phyloP scores from a whole-genome alignment of 2,329 filamentous ascomycete species.

The Botrytis byssoidea region DNA sequence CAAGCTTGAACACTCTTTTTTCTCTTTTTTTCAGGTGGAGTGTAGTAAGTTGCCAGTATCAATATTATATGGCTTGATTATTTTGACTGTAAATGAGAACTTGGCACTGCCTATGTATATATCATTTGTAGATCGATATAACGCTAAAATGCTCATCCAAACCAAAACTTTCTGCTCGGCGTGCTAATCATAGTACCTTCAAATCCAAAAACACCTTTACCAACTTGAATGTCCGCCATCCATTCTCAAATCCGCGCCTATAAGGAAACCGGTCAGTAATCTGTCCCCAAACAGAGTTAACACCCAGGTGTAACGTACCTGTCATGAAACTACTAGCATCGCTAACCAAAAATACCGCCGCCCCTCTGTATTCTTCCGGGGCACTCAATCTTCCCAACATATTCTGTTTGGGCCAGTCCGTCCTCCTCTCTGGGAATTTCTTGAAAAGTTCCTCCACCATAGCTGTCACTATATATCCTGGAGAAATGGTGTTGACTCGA shows the following conservation, averaged over 20 bases:
- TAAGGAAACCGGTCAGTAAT: not conserved
- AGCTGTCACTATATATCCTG: slow-evolving; percentile 75
- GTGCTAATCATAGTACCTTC: no score
- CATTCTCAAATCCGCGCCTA: not conserved
- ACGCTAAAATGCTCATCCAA: not conserved
- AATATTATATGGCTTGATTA: not conserved
- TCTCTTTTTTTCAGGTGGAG: not conserved
- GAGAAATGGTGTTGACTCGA: slow-evolving; percentile 77
- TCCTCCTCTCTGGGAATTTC: slow-evolving; percentile 65
- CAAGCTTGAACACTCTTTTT: no score
- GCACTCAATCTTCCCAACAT: slow-evolving; percentile 72
- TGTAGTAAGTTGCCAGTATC: not conserved
- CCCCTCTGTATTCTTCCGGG: slow-evolving; percentile 69
- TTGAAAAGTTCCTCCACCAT: slow-evolving; percentile 83
- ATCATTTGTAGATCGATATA: not conserved
- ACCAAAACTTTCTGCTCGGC: no score
- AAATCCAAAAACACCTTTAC: not conserved
- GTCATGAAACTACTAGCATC: slow-evolving; percentile 71
- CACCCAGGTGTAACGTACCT: slow-evolving; percentile 40
- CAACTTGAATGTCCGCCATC: slow-evolving; percentile 8
- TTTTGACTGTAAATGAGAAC: not conserved
- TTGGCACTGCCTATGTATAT: not conserved
- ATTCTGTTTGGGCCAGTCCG: slow-evolving; percentile 77
- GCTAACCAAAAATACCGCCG: slow-evolving; percentile 65
- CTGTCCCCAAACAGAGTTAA: not conserved